These are phyloP conservation scores for Endocalyx cinctus DNA, from an alignment of 2,329 filamentous ascomycete genomes.

Conservation along the genomic window DNA sequence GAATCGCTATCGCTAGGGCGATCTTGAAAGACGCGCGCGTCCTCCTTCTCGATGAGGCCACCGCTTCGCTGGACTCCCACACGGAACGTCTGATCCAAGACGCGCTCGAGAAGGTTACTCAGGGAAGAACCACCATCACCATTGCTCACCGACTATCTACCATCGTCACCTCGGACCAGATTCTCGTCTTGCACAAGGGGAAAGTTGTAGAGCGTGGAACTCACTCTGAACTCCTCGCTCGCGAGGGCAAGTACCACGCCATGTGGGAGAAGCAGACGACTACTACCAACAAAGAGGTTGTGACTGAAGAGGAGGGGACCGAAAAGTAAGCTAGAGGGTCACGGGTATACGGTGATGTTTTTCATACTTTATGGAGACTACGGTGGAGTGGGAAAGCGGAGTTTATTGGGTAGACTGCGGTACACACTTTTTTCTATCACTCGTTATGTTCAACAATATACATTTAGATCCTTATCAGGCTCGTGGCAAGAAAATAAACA, in stretches of 20 bases:
- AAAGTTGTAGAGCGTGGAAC: slow-evolving; percentile 46
- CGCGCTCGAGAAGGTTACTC: slow-evolving; percentile 42
- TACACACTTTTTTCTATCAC: too few species aligned
- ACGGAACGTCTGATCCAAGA: slow-evolving; percentile 56
- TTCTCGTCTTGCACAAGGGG: slow-evolving; percentile 49
- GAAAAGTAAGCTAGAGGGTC: too few species aligned
- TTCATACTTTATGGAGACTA: too few species aligned
- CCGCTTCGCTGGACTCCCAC: slow-evolving; percentile 62
- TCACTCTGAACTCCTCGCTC: slow-evolving; percentile 41
- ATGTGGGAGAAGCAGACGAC: slow-evolving; percentile 51
- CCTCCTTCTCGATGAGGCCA: slow-evolving; percentile 67
- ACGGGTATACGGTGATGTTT: too few species aligned
- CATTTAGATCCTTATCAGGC: too few species aligned
- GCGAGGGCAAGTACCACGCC: slow-evolving; percentile 42
- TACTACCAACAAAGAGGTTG: too few species aligned
- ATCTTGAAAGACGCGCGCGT: slow-evolving; percentile 66
- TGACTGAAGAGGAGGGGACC: too few species aligned
- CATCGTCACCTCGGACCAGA: slow-evolving; percentile 50
- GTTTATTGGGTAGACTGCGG: too few species aligned
- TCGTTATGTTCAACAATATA: too few species aligned
- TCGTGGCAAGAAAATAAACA: too few species aligned
- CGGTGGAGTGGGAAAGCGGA: too few species aligned
- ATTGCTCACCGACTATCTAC: slow-evolving; percentile 56
- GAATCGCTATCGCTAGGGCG: slow-evolving; percentile 57
- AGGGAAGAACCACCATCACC: slow-evolving; percentile 47